phyloP scores from a whole-genome alignment of 2,329 filamentous ascomycete species.

The Fusarium circinatum region DNA sequence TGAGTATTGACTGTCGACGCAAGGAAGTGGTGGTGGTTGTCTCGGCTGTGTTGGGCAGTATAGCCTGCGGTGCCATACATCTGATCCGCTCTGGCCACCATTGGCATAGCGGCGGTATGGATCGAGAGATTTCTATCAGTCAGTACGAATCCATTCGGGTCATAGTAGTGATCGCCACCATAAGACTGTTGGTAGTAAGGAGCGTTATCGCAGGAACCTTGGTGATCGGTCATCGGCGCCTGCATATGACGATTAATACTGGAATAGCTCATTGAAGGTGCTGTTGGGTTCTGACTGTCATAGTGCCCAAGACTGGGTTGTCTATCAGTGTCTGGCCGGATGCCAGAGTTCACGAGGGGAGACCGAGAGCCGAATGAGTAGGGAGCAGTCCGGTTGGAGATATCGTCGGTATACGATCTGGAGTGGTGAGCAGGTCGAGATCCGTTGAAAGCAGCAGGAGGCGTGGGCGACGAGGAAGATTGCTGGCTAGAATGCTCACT shows the following conservation, averaged over 20 bases:
- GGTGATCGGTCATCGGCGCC: constrained; percentile 32
- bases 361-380: constrained; percentile 15
- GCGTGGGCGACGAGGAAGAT: constrained; percentile 25
- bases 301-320: constrained; percentile 32
- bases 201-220: constrained; percentile 24
- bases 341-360: constrained; percentile 13
- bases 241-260: constrained; percentile 39
- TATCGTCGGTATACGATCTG: constrained; percentile 23
- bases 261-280: constrained; percentile 22
- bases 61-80: background rate
- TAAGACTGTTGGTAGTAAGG: background rate
- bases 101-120: background rate
- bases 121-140: constrained; percentile 10
- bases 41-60: background rate
- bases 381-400: background rate
- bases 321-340: constrained; percentile 20
- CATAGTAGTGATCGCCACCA: background rate
- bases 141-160: constrained; percentile 11
- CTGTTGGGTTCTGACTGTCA: constrained; percentile 40
- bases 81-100: background rate
- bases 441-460: constrained; percentile 22
- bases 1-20: background rate
- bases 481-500: constrained; percentile 22
- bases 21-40: background rate
- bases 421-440: constrained; percentile 11